phyloP scores from a whole-genome alignment of 371 early-diverging fungal species.

The Zychaea mexicana region DNA sequence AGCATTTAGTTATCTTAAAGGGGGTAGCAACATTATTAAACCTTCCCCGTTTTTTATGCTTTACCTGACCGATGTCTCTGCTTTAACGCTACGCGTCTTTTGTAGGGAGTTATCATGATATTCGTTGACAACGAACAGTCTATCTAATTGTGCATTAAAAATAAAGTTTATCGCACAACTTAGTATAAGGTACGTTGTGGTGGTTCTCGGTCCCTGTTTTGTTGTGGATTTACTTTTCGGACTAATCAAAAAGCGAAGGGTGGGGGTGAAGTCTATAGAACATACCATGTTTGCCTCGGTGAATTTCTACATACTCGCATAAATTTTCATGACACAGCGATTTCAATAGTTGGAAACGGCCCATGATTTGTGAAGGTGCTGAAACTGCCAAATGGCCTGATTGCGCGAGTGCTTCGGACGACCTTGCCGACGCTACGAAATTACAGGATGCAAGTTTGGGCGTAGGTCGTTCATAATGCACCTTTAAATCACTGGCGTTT shows the following conservation, averaged over 20 bases:
- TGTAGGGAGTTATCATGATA: slow-evolving; percentile 46
- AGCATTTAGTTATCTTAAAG: background rate
- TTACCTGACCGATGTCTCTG: slow-evolving; percentile 24
- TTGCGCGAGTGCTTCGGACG: slow-evolving; percentile 41
- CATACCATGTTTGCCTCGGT: slow-evolving; percentile 62
- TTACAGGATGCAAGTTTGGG: slow-evolving; percentile 42
- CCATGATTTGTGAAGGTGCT: slow-evolving; percentile 62
- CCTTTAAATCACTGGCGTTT: slow-evolving; percentile 30
- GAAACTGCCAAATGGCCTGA: slow-evolving; percentile 54
- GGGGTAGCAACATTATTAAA: background rate
- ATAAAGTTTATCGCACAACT: slow-evolving; percentile 44
- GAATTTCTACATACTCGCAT: slow-evolving; percentile 62
- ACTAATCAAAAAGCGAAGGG: background rate
- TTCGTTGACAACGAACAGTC: slow-evolving; percentile 63
- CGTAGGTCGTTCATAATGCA: slow-evolving; percentile 21
- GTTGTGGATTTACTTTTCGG: background rate
- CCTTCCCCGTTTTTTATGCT: background rate
- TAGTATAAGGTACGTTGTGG: no score
- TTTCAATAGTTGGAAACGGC: slow-evolving; percentile 61
- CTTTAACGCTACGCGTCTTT: slow-evolving; percentile 27
- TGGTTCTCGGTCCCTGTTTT: background rate
- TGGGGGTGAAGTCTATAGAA: no score
- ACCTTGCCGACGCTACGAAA: slow-evolving; percentile 45
- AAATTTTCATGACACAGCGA: slow-evolving; percentile 58
- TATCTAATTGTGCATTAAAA: slow-evolving; percentile 32